phyloP scores from a whole-genome alignment of 2,329 filamentous ascomycete species.

The Fusarium sp. region DNA sequence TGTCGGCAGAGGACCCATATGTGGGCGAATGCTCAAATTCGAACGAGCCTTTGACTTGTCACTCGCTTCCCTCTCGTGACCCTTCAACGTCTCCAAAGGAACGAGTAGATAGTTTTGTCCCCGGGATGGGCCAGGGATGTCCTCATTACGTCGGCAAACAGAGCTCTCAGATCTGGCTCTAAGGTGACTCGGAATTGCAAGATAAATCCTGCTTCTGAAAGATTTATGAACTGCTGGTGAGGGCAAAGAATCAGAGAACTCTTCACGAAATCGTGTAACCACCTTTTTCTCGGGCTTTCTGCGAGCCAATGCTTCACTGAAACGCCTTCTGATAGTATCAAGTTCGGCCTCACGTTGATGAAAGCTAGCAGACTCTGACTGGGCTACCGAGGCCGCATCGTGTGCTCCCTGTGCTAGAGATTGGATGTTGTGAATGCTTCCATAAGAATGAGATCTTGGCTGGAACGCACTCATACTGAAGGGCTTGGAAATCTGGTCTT shows the following conservation, averaged over 20 bases:
- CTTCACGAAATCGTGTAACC: slow-evolving; percentile 59
- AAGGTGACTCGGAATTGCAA: slow-evolving; percentile 52
- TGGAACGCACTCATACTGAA: neutral
- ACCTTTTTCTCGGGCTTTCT: slow-evolving; percentile 50
- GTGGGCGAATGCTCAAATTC: slow-evolving; percentile 36
- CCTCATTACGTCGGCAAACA: neutral
- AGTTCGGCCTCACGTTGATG: slow-evolving; percentile 56
- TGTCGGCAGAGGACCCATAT: slow-evolving; percentile 21
- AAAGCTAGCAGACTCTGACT: slow-evolving; percentile 57
- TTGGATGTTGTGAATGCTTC: neutral
- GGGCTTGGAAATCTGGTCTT: slow-evolving; percentile 10
- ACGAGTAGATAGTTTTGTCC: neutral
- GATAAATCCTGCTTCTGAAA: slow-evolving; percentile 55
- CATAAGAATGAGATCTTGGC: neutral
- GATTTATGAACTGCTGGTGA: slow-evolving; percentile 43
- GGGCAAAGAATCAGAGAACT: slow-evolving; percentile 46
- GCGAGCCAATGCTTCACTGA: slow-evolving; percentile 52
- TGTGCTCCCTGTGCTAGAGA: neutral
- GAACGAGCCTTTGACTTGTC: slow-evolving; percentile 32
- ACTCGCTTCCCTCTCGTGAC: slow-evolving; percentile 3
- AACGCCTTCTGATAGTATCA: slow-evolving; percentile 57
- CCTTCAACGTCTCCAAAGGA: neutral
- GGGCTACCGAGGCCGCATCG: slow-evolving; percentile 31
- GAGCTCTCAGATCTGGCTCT: slow-evolving; percentile 33
- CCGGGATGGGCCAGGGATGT: neutral